These are phyloP conservation scores for Akanthomyces uredinophilus DNA, from an alignment of 2,329 filamentous ascomycete species.

Conservation along the genomic window DNA sequence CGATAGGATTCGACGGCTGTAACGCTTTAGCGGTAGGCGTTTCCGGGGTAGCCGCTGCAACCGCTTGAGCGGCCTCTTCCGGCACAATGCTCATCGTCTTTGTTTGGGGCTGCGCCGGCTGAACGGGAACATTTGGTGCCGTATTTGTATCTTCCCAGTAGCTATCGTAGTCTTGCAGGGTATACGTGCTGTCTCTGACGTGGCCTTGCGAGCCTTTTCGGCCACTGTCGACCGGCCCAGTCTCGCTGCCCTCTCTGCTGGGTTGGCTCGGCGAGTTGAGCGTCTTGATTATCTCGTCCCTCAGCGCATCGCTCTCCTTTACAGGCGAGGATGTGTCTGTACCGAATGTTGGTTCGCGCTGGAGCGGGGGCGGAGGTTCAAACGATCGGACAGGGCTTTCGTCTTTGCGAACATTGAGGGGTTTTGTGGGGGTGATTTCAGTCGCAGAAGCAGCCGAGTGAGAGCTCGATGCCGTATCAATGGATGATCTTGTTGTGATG, in stretches of 20 bases:
- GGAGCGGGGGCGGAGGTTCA: conserved; percentile 30
- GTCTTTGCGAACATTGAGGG: conserved; percentile 38
- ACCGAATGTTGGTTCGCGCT: conserved; percentile 42
- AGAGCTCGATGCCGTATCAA: background rate
- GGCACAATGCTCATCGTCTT: background rate
- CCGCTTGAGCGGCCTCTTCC: background rate
- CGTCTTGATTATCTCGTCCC: conserved; percentile 70
- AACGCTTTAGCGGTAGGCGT: background rate
- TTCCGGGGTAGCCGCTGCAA: background rate
- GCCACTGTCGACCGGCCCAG: background rate
- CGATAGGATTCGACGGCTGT: background rate
- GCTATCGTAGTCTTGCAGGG: conserved; percentile 62
- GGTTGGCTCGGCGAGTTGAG: conserved; percentile 42
- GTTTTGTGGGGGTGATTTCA: conserved; percentile 39
- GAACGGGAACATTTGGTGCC: background rate
- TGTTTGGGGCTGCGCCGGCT: background rate
- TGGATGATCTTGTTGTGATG: background rate
- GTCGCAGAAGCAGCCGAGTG: background rate
- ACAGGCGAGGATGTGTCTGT: conserved; percentile 49
- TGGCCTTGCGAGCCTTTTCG: conserved; percentile 8
- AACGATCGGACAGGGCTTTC: conserved; percentile 32
- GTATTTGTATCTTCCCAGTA: conserved; percentile 49
- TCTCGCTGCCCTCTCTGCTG: background rate
- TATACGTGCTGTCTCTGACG: conserved; percentile 54
- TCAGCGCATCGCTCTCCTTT: conserved; percentile 65